phyloP scores from a whole-genome alignment of 2,329 filamentous ascomycete genomes.

The Ascochyta lentis region DNA sequence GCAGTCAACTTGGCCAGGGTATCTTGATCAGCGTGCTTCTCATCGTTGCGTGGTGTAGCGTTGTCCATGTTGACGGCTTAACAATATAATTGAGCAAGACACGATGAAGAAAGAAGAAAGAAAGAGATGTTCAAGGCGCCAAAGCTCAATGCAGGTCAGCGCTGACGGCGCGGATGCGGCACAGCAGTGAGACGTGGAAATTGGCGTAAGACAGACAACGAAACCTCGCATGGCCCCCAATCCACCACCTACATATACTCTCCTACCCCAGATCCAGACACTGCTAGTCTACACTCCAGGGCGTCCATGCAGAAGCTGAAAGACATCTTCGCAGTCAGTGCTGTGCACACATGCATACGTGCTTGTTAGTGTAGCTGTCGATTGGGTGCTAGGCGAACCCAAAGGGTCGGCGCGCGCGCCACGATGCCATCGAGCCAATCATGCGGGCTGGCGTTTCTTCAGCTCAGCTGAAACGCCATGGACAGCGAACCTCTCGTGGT shows the following conservation, averaged over 20 bases:
- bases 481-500: too few species aligned
- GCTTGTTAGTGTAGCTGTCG: background rate
- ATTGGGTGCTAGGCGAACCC: conserved; percentile 9
- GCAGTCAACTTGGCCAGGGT: conserved; percentile 9
- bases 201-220: conserved; percentile 11
- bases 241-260: background rate
- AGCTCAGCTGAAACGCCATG: conserved; percentile 1
- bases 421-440: conserved; percentile 7
- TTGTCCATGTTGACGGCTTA: background rate
- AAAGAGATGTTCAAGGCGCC: background rate
- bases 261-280: background rate
- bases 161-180: conserved; percentile 10
- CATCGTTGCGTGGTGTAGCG: background rate
- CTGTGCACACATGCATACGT: conserved; percentile 1
- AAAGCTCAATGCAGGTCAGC: background rate
- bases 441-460: background rate
- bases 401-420: conserved; percentile 10
- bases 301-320: conserved; percentile 11
- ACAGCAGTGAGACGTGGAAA: conserved; percentile 12
- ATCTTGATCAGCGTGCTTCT: background rate
- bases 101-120: background rate
- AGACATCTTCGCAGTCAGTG: background rate
- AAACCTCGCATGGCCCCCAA: conserved; percentile 2
- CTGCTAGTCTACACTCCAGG: background rate
- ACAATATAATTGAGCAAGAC: background rate